A percentile compares a stretch with the other conserved stretches of the same genome.
Conservation (phyloP, 176 grass and related monocot species). For the Raddia guianensis region DNA sequence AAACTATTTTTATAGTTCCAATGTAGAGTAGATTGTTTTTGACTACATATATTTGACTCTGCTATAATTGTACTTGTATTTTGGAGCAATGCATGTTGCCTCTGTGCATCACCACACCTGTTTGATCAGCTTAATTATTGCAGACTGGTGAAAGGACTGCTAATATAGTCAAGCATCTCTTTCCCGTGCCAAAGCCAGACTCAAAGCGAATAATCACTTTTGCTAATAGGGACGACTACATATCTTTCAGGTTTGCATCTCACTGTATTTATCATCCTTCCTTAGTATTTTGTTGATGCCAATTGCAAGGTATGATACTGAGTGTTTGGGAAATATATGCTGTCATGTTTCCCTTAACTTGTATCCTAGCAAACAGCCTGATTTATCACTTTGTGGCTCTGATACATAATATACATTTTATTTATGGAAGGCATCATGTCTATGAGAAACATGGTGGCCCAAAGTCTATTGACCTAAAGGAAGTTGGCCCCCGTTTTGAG, state of each 20-base stretch:
- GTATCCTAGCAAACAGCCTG: background rate
- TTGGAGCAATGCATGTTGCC: background rate
- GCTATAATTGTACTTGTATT: background rate
- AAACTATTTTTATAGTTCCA: background rate
- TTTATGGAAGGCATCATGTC: constrained; percentile 73
- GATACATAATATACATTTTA: constrained; percentile 4
- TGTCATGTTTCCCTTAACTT: background rate
- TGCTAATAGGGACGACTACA: constrained; percentile 75
- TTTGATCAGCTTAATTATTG: constrained; percentile 35
- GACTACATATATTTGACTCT: background rate
- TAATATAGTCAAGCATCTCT: constrained; percentile 92
- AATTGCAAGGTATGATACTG: background rate
- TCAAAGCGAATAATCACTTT: constrained; percentile 81
- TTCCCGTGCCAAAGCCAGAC: constrained; percentile 83
- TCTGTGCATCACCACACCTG: background rate
- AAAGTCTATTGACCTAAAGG: constrained; percentile 77
- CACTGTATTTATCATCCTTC: background rate
- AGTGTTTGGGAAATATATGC: background rate
- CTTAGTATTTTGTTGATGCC: background rate
- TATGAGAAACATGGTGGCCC: constrained; percentile 74
- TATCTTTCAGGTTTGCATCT: constrained; percentile 83
- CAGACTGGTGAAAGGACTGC: constrained; percentile 79
- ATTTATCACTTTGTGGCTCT: background rate
- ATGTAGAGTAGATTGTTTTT: background rate
- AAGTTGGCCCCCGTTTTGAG: constrained; percentile 84